Conservation (phyloP, 352 stramenopile genomes). For the Lagenidium giganteum region DNA sequence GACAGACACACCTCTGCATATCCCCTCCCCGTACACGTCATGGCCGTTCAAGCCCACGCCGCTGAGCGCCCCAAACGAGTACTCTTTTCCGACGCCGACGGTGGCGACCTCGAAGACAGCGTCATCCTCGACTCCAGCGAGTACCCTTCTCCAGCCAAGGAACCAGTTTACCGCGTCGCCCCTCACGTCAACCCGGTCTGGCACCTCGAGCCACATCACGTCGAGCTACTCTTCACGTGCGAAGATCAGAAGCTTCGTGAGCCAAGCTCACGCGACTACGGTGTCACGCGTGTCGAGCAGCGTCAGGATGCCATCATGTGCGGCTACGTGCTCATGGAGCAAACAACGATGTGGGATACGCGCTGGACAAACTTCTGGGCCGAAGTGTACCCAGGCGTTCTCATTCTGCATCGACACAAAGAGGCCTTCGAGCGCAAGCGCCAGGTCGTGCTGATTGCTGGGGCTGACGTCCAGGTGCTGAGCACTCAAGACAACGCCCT, state of each 20-base stretch:
- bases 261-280: slow-evolving; percentile 11
- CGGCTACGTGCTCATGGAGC: slow-evolving; percentile 31
- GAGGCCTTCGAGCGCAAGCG: slow-evolving; percentile 55
- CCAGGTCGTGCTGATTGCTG: slow-evolving; percentile 42
- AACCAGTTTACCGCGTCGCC: too few relatives aligned
- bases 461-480: slow-evolving; percentile 37
- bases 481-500: slow-evolving; percentile 43
- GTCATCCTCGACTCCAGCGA: too few relatives aligned
- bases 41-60: too few relatives aligned
- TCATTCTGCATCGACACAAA: slow-evolving; percentile 51
- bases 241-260: slow-evolving; percentile 16
- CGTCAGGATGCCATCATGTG: slow-evolving; percentile 48
- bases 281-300: slow-evolving; percentile 27
- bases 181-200: too few relatives aligned
- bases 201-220: too few relatives aligned
- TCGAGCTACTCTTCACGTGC: slow-evolving; percentile 20
- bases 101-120: too few relatives aligned
- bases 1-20: too few relatives aligned
- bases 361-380: slow-evolving; percentile 33
- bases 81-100: too few relatives aligned
- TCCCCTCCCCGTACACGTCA: too few relatives aligned
- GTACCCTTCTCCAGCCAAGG: too few relatives aligned
- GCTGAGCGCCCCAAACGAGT: too few relatives aligned
- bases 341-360: slow-evolving; percentile 1
- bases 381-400: slow-evolving; percentile 62